Percentiles rank a stretch among this genome's conserved stretches.
phyloP scores from a whole-genome alignment of 1,139 yeast genomes.

The Debaryomyces robertsiae region DNA sequence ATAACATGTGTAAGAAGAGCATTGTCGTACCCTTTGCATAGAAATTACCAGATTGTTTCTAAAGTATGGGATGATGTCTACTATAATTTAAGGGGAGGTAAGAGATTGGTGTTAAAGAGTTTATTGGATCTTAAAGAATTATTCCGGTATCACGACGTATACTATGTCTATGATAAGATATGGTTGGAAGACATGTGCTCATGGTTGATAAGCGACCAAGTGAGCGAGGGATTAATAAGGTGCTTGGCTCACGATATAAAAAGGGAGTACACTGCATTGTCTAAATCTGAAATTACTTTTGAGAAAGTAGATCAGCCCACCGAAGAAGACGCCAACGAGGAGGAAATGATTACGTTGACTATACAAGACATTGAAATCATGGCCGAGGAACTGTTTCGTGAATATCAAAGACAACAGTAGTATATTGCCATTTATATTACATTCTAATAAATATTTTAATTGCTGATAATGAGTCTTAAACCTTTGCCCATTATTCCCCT shows the following conservation, averaged over 20 bases:
- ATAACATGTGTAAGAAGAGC: slow-evolving; percentile 71
- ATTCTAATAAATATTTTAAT: not conserved
- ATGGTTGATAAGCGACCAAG: slow-evolving; percentile 69
- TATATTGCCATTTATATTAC: not conserved
- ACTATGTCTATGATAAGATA: slow-evolving; percentile 80
- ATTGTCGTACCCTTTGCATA: slow-evolving; percentile 74
- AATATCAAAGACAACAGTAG: slow-evolving; percentile 17
- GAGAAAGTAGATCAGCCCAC: slow-evolving; percentile 35
- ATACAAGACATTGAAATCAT: slow-evolving; percentile 55
- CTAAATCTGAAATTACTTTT: slow-evolving; percentile 36
- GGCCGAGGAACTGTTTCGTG: slow-evolving; percentile 52
- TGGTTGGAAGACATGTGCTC: slow-evolving; percentile 79
- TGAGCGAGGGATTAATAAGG: slow-evolving; percentile 53
- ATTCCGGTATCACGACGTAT: slow-evolving; percentile 85
- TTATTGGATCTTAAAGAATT: slow-evolving; percentile 65
- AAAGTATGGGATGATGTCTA: slow-evolving; percentile 80
- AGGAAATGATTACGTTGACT: slow-evolving; percentile 46
- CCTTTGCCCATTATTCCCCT: slow-evolving; percentile 32
- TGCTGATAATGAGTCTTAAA: slow-evolving; percentile 14
- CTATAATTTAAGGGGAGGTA: slow-evolving; percentile 66
- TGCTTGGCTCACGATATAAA: slow-evolving; percentile 68
- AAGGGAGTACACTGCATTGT: slow-evolving; percentile 27
- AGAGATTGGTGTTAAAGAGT: slow-evolving; percentile 59
- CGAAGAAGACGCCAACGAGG: slow-evolving; percentile 23
- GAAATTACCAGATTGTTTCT: slow-evolving; percentile 62